phyloP scores from a whole-genome alignment of 2,329 filamentous ascomycete genomes.

The Kalmusia sp. region DNA sequence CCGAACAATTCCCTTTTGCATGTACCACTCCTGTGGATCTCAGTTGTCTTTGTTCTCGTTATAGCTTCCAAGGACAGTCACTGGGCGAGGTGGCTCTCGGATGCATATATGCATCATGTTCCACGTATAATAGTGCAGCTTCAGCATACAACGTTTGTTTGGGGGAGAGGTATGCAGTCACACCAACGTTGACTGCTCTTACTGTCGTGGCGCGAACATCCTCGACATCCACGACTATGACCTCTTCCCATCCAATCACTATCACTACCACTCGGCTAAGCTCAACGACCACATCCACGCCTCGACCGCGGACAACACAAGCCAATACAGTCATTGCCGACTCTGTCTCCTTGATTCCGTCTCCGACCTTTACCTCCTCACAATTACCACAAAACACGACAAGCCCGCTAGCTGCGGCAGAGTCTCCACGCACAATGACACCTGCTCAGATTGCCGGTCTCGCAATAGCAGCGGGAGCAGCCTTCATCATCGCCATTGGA shows the following conservation, averaged over 20 bases:
- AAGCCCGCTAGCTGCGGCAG: conserved; percentile 19
- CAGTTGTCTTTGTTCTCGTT: conserved; percentile 47
- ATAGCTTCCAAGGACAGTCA: conserved; percentile 44
- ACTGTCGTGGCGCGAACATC: conserved; percentile 35
- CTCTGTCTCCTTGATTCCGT: conserved; percentile 31
- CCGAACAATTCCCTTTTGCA: conserved; percentile 41
- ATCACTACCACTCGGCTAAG: conserved; percentile 18
- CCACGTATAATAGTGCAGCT: conserved; percentile 29
- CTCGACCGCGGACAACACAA: conserved; percentile 16
- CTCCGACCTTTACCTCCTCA: conserved; percentile 29
- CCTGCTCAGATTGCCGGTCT: conserved; percentile 49
- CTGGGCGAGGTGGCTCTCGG: conserved; percentile 47
- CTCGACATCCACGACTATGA: conserved; percentile 18
- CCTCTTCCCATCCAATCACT: conserved; percentile 13
- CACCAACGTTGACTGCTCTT: conserved; percentile 44
- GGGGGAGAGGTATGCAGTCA: conserved; percentile 42
- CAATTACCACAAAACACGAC: conserved; percentile 17
- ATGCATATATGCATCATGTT: conserved; percentile 45
- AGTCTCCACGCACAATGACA: conserved; percentile 34
- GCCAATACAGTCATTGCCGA: conserved; percentile 34
- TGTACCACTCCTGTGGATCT: conserved; percentile 41
- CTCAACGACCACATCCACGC: conserved; percentile 5
- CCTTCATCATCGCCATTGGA: conserved; percentile 47
- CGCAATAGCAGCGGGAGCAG: conserved; percentile 44
- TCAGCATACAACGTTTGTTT: conserved; percentile 46